These are phyloP conservation scores for Deakozyma indianensis DNA, from an alignment of 805 yeast genomes.

Conservation along the genomic window DNA sequence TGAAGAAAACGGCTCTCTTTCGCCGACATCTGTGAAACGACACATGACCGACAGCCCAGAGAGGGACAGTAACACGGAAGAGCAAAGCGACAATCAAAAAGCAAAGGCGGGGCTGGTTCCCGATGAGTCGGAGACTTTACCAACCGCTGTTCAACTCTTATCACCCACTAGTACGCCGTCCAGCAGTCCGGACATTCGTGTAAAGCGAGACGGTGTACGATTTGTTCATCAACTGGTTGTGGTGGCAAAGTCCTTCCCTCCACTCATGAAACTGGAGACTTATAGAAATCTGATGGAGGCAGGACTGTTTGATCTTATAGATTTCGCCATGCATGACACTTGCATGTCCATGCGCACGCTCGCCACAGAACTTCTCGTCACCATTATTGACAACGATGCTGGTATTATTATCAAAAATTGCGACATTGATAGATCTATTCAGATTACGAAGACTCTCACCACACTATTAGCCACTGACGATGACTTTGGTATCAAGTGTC, in stretches of 20 bases:
- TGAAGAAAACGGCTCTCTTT: background rate
- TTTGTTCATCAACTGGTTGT: constrained; percentile 68
- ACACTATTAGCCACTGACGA: constrained; percentile 47
- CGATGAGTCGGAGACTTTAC: background rate
- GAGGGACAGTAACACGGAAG: background rate
- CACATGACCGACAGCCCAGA: background rate
- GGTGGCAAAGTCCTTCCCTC: constrained; percentile 54
- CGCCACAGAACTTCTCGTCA: constrained; percentile 68
- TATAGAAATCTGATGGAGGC: constrained; percentile 46
- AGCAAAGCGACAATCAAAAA: background rate
- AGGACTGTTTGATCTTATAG: constrained; percentile 58
- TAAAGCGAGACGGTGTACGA: constrained; percentile 55
- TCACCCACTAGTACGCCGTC: background rate
- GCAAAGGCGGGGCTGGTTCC: constrained; percentile 2
- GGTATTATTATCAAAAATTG: constrained; percentile 28
- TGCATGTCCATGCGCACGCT: constrained; percentile 38
- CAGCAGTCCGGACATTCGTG: constrained; percentile 7
- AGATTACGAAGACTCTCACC: constrained; percentile 24
- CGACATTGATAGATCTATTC: constrained; percentile 4
- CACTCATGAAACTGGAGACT: constrained; percentile 48
- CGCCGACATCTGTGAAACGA: constrained; percentile 1
- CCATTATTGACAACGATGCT: constrained; percentile 76
- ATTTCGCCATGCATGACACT: constrained; percentile 51
- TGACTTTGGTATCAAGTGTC: constrained; percentile 62
- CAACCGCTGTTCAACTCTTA: background rate